Conservation (phyloP, 2,329 filamentous ascomycete species). For the Neofusicoccum ribis region DNA sequence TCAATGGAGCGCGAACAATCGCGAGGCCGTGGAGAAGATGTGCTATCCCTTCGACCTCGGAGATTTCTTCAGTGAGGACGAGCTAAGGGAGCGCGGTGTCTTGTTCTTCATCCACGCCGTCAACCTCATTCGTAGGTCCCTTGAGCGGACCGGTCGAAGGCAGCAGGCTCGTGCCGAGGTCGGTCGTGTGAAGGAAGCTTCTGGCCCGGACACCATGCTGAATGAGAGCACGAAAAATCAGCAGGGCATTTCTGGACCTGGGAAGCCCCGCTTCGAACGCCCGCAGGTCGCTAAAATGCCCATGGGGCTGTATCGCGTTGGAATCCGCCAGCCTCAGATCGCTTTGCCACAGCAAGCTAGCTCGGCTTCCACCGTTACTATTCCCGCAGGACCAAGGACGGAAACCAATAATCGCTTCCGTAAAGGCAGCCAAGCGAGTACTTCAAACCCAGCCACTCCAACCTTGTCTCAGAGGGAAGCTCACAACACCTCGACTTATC, state of each 20-base stretch:
- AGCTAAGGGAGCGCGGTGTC: background rate
- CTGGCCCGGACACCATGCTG: background rate
- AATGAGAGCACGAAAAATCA: too few species aligned
- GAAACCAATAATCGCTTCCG: background rate
- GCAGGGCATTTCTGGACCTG: background rate
- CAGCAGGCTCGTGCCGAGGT: background rate
- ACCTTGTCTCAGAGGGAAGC: background rate
- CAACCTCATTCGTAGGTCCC: background rate
- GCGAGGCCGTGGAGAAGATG: background rate
- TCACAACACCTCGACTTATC: too few species aligned
- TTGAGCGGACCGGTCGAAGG: background rate
- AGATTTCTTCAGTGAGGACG: background rate
- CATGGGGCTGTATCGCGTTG: background rate
- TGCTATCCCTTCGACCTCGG: background rate
- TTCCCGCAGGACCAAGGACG: background rate
- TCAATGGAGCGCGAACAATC: slow-evolving; percentile 28
- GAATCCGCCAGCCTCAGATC: background rate
- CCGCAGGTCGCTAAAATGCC: background rate
- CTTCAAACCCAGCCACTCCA: background rate
- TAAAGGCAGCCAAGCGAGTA: background rate
- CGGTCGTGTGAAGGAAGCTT: background rate
- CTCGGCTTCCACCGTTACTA: too few species aligned
- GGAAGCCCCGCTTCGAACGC: background rate
- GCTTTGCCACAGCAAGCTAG: background rate
- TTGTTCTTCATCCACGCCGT: slow-evolving; percentile 5